Conservation (phyloP, 2,329 filamentous ascomycete species). For the Stylonectria norvegica region DNA sequence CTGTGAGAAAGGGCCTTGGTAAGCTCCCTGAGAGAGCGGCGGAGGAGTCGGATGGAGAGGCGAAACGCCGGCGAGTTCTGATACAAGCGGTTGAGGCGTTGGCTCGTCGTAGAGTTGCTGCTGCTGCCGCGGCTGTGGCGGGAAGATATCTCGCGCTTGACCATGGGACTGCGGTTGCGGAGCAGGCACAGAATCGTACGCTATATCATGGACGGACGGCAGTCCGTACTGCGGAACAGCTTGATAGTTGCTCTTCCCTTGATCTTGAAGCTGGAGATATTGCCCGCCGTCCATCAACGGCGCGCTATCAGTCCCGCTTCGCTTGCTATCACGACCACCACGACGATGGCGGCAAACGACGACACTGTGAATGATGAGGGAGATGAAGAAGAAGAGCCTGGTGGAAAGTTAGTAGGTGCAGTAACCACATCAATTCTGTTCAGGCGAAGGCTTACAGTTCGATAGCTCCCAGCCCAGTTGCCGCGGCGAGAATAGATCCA, state of each 20-base stretch:
- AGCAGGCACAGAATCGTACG: neutral
- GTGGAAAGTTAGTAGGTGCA: neutral
- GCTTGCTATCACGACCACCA: neutral
- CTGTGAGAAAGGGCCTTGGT: too few species aligned
- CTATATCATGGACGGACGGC: neutral
- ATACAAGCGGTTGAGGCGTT: too few species aligned
- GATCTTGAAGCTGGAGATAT: neutral
- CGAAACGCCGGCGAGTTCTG: too few species aligned
- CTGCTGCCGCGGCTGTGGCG: neutral
- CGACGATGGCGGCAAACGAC: conserved; percentile 43
- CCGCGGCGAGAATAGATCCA: conserved; percentile 32
- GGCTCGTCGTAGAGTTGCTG: too few species aligned
- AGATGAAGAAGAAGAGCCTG: conserved; percentile 43
- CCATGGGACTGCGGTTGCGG: too few species aligned
- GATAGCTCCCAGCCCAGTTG: conserved; percentile 39
- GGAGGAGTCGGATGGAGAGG: too few species aligned
- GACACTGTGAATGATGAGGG: conserved; percentile 40
- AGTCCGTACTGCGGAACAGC: neutral
- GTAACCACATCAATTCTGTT: rapidly evolving
- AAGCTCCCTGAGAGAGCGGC: too few species aligned
- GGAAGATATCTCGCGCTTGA: neutral
- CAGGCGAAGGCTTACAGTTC: conserved; percentile 39
- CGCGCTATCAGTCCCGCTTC: neutral
- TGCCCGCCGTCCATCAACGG: neutral
- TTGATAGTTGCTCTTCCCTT: neutral